Conservation (phyloP, 2,329 filamentous ascomycete species). For the Epichloe uncinata region DNA sequence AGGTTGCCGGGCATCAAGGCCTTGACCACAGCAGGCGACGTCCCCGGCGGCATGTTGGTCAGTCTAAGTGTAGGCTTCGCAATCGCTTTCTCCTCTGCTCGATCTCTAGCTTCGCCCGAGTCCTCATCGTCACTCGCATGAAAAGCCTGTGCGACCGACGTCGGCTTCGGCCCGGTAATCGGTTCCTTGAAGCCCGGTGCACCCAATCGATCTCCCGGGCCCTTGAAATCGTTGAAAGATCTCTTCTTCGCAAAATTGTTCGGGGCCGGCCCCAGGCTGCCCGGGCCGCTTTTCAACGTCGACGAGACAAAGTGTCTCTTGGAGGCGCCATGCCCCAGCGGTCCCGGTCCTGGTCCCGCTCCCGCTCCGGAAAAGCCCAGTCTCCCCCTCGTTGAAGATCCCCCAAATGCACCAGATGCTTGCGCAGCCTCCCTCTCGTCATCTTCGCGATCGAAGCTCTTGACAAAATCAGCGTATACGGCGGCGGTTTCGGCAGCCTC, state of each 20-base stretch:
- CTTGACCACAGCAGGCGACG: conserved; percentile 46
- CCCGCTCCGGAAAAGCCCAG: conserved; percentile 3
- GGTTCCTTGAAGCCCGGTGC: conserved; percentile 26
- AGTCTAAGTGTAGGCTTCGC: conserved; percentile 51
- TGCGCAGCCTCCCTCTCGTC: conserved; percentile 18
- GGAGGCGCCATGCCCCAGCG: conserved; percentile 7
- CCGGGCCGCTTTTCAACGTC: conserved; percentile 45
- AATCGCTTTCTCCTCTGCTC: conserved; percentile 44
- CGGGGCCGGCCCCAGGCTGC: conserved; percentile 44
- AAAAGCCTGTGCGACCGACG: conserved; percentile 56
- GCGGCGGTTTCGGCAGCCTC: conserved; percentile 81
- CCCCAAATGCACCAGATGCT: conserved; percentile 11
- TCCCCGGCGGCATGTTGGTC: conserved; percentile 46
- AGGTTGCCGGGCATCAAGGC: conserved; percentile 46
- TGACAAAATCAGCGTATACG: conserved; percentile 77
- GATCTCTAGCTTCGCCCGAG: conserved; percentile 26
- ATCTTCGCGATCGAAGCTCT: conserved; percentile 56
- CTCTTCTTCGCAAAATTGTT: conserved; percentile 40
- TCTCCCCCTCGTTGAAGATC: conserved; percentile 5
- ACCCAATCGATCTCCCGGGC: conserved; percentile 21
- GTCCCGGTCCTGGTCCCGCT: neutral
- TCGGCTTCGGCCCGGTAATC: conserved; percentile 25
- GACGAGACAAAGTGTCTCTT: conserved; percentile 55
- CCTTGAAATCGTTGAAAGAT: conserved; percentile 26
- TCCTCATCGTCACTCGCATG: conserved; percentile 51